Conservation (phyloP, 2,329 filamentous ascomycete genomes). For the Botrytis sinoallii region DNA sequence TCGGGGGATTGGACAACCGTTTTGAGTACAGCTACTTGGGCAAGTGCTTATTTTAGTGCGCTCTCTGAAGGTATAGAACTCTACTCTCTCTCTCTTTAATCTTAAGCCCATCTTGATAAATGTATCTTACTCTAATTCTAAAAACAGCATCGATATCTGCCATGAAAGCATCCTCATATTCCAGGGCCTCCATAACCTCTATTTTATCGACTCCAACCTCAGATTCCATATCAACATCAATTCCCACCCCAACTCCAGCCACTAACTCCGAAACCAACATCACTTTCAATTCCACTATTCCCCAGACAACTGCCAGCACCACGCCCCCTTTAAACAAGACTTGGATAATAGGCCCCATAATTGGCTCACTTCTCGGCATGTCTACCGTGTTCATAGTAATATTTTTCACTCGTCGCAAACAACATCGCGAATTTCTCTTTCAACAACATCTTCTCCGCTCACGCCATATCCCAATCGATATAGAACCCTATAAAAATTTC, state of each 20-base stretch:
- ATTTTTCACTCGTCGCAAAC: constrained; percentile 30
- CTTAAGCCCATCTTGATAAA: background rate
- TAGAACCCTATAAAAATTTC: background rate
- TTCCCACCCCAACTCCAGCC: background rate
- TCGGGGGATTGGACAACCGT: constrained; percentile 15
- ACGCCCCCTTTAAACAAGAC: constrained; percentile 21
- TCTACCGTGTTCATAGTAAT: constrained; percentile 31
- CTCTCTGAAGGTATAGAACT: constrained; percentile 14
- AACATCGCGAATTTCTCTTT: constrained; percentile 14
- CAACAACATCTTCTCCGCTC: background rate
- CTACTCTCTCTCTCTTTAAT: background rate
- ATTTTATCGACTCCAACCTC: background rate
- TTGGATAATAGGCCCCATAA: constrained; percentile 33
- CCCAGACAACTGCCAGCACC: constrained; percentile 7
- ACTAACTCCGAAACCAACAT: background rate
- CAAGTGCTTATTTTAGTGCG: constrained; percentile 17
- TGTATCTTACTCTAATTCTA: background rate
- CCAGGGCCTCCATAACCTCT: background rate
- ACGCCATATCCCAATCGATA: background rate
- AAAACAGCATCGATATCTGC: constrained; percentile 5
- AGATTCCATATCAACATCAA: background rate
- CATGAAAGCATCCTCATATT: background rate
- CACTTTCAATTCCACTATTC: background rate
- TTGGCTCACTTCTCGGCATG: constrained; percentile 31
- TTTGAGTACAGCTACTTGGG: constrained; percentile 20